Evolutionary conservation across 768 basidiomycete species (phyloP).

Genomic region (Leucosporidium creatinivorum): DNA sequence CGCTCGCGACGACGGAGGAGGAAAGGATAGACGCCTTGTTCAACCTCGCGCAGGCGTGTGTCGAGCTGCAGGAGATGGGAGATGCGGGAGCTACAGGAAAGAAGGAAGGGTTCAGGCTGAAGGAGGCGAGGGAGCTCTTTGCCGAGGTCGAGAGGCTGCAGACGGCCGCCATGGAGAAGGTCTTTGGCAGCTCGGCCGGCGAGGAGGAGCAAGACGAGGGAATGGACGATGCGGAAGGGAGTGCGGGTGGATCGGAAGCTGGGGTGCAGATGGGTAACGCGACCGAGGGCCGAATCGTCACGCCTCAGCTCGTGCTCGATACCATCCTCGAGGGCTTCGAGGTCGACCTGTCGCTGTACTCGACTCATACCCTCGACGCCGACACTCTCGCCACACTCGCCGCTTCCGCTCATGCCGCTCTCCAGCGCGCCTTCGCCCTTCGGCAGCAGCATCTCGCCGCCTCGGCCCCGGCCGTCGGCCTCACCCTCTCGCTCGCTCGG

Average conservation of each 20-base stretch:
- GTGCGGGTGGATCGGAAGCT: not conserved
- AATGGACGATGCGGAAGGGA: not conserved
- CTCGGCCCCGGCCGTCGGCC: constrained; percentile 8
- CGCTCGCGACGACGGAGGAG: not conserved
- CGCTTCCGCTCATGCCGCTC: not conserved
- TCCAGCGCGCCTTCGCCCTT: constrained; percentile 14
- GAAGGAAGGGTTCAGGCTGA: not conserved
- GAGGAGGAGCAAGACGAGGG: not conserved
- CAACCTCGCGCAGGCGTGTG: constrained; percentile 26
- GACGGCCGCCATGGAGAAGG: constrained; percentile 19
- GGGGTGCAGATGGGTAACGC: constrained; percentile 1
- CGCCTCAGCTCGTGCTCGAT: constrained; percentile 27
- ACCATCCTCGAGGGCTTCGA: constrained; percentile 25
- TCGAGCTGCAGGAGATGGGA: constrained; percentile 12
- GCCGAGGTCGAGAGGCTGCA: constrained; percentile 26
- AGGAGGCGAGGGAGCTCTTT: constrained; percentile 22
- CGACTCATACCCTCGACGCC: not conserved
- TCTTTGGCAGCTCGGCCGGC: constrained; percentile 3
- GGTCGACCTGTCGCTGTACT: constrained; percentile 15
- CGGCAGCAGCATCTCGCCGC: not conserved
- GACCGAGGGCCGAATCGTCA: constrained; percentile 18
- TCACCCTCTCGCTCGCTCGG: not conserved
- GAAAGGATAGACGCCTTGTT: constrained; percentile 23
- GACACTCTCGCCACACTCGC: not conserved
- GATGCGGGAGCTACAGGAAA: constrained; percentile 1